A percentile compares a stretch with the other conserved stretches of the same genome.
Evolutionary conservation across 1,139 yeast genomes (phyloP).

Genomic region (Arxiozyma telluris): DNA sequence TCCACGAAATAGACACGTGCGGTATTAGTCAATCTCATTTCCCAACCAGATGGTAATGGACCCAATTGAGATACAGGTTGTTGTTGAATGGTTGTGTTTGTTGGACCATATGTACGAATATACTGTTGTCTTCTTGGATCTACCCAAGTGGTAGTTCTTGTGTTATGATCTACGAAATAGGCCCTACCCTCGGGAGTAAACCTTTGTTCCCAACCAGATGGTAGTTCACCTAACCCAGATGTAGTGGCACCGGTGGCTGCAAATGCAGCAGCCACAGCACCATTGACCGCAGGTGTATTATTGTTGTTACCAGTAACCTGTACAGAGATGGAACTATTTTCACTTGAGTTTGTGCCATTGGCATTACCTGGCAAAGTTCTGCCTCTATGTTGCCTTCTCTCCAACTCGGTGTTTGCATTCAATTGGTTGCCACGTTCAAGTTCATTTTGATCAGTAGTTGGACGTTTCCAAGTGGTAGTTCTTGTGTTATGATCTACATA

Average conservation of each 20-base stretch:
- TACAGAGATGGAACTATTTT: conserved; percentile 20
- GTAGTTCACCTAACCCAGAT: conserved; percentile 92
- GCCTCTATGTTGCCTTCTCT: conserved; percentile 83
- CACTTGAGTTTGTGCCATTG: conserved; percentile 7
- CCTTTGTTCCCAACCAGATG: conserved; percentile 98
- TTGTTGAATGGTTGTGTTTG: conserved; percentile 76
- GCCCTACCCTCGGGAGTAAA: conserved; percentile 98
- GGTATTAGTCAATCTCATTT: conserved; percentile 96
- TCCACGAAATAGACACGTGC: conserved; percentile 98
- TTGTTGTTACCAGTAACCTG: conserved; percentile 32
- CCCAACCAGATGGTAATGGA: conserved; percentile 98
- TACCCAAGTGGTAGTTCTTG: conserved; percentile 99
- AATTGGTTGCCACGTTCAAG: conserved; percentile 49
- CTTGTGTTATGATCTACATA: conserved; percentile 97
- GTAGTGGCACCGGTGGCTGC: conserved; percentile 90
- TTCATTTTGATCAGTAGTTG: conserved; percentile 64
- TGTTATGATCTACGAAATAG: conserved; percentile 95
- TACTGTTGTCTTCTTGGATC: conserved; percentile 99
- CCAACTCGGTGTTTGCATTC: conserved; percentile 66
- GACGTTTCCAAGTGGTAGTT: conserved; percentile 98
- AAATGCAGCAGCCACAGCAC: conserved; percentile 68
- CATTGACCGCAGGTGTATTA: conserved; percentile 43
- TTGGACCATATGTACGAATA: conserved; percentile 86
- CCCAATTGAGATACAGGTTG: conserved; percentile 98
- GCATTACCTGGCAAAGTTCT: conserved; percentile 63